phyloP scores from a whole-genome alignment of 202 grass and related monocot species.

The Zoysia matrella region DNA sequence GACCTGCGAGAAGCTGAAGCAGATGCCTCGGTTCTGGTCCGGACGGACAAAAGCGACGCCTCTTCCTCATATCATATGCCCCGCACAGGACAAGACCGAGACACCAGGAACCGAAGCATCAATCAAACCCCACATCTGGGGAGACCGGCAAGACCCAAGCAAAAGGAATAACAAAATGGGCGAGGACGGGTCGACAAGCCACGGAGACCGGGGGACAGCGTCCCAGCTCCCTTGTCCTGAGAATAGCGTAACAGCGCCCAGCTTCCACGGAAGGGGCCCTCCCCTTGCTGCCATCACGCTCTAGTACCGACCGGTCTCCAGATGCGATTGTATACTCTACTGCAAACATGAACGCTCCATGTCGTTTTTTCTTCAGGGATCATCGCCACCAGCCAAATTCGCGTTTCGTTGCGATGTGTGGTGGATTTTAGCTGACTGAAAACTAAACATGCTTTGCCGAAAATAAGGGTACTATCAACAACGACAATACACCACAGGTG shows the following conservation, averaged over 20 bases:
- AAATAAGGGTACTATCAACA: slow-evolving; percentile 8
- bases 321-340: not conserved
- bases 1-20: too few relatives aligned
- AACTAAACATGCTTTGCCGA: slow-evolving; percentile 22
- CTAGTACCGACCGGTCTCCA: not conserved
- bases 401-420: not conserved
- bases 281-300: slow-evolving; percentile 26
- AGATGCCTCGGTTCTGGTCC: not conserved
- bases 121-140: slow-evolving; percentile 35
- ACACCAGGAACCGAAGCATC: not conserved
- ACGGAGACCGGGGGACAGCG: slow-evolving; percentile 25
- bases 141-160: not conserved
- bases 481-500: not conserved
- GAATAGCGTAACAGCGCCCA: slow-evolving; percentile 40
- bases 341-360: not conserved
- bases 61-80: not conserved
- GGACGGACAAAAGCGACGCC: slow-evolving; percentile 23
- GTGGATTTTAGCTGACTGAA: not conserved
- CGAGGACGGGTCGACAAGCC: not conserved
- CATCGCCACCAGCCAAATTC: too few relatives aligned
- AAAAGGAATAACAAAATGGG: slow-evolving; percentile 21
- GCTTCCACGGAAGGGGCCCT: slow-evolving; percentile 36
- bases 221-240: slow-evolving; percentile 17
- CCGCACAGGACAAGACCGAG: slow-evolving; percentile 13
- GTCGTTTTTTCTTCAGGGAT: too few relatives aligned